phyloP scores from a whole-genome alignment of 768 basidiomycete genomes.

The Thelephora aurantiotincta region DNA sequence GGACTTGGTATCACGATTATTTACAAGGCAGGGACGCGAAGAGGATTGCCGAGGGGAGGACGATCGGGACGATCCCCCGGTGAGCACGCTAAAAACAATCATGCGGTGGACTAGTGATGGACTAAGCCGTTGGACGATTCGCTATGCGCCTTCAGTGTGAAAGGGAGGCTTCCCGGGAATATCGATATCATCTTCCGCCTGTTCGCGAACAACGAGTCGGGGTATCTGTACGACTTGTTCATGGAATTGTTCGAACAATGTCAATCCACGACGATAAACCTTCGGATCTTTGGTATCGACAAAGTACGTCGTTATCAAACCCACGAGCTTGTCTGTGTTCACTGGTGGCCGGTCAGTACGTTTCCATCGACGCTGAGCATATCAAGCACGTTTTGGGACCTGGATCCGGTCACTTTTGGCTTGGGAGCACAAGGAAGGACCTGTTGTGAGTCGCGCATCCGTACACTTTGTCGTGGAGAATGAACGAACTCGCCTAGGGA shows the following conservation, averaged over 20 bases:
- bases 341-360: constrained; percentile 27
- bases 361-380: constrained; percentile 57
- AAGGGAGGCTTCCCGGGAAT: constrained; percentile 58
- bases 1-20: neutral
- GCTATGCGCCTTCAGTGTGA: too few relatives aligned
- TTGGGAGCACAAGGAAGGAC: constrained; percentile 44
- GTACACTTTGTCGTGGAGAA: neutral
- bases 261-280: constrained; percentile 51
- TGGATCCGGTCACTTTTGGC: constrained; percentile 49
- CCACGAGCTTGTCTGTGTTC: neutral
- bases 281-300: constrained; percentile 50
- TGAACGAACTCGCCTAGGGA: constrained; percentile 11
- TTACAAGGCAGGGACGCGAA: neutral
- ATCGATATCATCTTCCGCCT: constrained; percentile 46
- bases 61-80: too few relatives aligned
- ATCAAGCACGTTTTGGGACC: constrained; percentile 47
- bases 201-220: constrained; percentile 37
- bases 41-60: too few relatives aligned
- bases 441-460: constrained; percentile 29
- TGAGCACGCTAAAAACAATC: too few relatives aligned
- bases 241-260: constrained; percentile 50
- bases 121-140: too few relatives aligned
- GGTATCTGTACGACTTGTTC: constrained; percentile 48
- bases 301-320: constrained; percentile 27
- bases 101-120: too few relatives aligned